Base-by-base conservation (phyloP, 78 protist genomes). In the Dictyostelium intermedium region DNA sequence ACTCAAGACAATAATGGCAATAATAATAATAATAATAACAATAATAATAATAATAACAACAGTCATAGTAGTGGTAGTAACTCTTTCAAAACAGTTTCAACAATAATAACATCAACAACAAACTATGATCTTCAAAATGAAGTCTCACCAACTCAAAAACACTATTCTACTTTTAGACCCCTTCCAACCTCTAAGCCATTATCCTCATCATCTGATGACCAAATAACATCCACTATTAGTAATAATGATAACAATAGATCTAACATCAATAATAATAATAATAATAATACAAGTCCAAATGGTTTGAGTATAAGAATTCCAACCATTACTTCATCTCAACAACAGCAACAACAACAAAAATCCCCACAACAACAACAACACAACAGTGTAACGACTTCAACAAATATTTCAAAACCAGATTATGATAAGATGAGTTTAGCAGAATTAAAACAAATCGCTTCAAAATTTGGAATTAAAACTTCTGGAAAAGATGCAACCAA, bases 391-490 rank as follows among this genome's bases (percentile, higher is more conserved):
- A 27, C 20, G 10, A 0, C 2, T 0, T 32, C 34, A 70, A 14
- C 41, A 30, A 72, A 13, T 5, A 14, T 5, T 20, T 16, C 72
- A 0, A 86, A 86, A 79, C 93, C 93, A 27, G 93, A 87, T 39
- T 87, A 87, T 56, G 85, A 87, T n/a, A 79, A 63, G 11, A 87
- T 87, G 93, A 43, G 45, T 39, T 20, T 79, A 6, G 85, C 86
- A 3, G 93, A 87, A 45, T 34, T 87, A 16, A 87, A 79, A 61
- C 78, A 66, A 60, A 11, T 66, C 2, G 93, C 76, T 1, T 53
- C 85, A 3, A 30, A 30, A 13, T 35, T 53, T 63, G 93, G 93
- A 27, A 32, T 87, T 7, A 87, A 79, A 79, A 87, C 93, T 9
- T 30, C 85, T 25, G 85, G 85, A 7, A 87, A 79, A 10, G 85